Evolutionary conservation across 306 rosid species (phyloP).

Genomic region (Acmispon strigosus): DNA sequence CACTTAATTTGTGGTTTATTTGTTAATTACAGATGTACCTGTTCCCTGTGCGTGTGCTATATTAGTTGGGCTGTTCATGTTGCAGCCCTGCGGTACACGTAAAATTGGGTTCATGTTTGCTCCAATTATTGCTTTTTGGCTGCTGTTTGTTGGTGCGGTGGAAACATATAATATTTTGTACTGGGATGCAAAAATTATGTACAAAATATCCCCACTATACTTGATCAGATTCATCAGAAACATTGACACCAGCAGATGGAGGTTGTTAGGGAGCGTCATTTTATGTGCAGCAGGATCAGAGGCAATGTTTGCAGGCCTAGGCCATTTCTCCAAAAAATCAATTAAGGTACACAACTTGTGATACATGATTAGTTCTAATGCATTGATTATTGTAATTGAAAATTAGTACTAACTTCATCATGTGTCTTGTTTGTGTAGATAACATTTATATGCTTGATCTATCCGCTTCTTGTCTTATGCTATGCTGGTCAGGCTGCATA

Average conservation of each 20-base stretch:
- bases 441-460: constrained; percentile 66
- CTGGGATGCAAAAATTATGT: constrained; percentile 52
- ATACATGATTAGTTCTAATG: neutral
- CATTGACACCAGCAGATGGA: constrained; percentile 38
- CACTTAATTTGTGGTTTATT: neutral
- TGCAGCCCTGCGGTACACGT: constrained; percentile 66
- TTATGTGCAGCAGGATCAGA: constrained; percentile 76
- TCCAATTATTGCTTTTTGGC: constrained; percentile 65
- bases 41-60: constrained; percentile 67
- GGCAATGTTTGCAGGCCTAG: constrained; percentile 74
- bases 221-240: constrained; percentile 47
- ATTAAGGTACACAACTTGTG: constrained; percentile 42
- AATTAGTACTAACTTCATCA: constrained; percentile 15
- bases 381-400: neutral
- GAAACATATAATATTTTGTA: constrained; percentile 43
- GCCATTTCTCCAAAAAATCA: constrained; percentile 79
- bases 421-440: constrained; percentile 40
- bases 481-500: constrained; percentile 84
- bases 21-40: constrained; percentile 53
- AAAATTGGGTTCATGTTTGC: constrained; percentile 78
- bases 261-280: constrained; percentile 55
- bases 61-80: constrained; percentile 67
- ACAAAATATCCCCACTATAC: constrained; percentile 52
- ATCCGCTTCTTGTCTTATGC: constrained; percentile 63
- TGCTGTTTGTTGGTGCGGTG: constrained; percentile 44